These are phyloP conservation scores for Heimioporus sp. DNA, from an alignment of 768 basidiomycete genomes.

Conservation along the genomic window DNA sequence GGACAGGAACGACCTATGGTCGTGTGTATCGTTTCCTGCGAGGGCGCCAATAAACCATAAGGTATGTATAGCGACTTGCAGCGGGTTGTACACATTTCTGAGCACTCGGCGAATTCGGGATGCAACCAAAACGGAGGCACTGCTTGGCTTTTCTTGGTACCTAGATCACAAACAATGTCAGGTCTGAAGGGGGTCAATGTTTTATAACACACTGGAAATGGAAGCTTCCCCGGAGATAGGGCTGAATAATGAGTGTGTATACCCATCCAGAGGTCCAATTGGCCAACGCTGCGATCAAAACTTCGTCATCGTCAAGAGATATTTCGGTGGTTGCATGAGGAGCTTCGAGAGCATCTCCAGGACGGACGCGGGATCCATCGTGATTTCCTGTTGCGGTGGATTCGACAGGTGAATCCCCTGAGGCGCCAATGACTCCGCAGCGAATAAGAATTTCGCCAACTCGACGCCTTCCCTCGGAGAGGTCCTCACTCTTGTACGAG, in stretches of 20 bases:
- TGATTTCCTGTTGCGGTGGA: not conserved
- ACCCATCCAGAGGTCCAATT: conserved; percentile 28
- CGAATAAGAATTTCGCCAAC: conserved; percentile 19
- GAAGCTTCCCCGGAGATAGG: conserved; percentile 14
- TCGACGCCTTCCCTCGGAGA: conserved; percentile 17
- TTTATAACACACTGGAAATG: conserved; percentile 21
- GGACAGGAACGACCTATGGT: conserved; percentile 24
- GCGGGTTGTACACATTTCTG: conserved; percentile 23
- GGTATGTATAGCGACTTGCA: conserved; percentile 27
- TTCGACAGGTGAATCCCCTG: not conserved
- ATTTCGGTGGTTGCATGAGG: not conserved
- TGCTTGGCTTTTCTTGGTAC: conserved; percentile 10
- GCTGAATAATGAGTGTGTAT: conserved; percentile 21
- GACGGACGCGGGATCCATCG: not conserved
- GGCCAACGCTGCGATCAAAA: conserved; percentile 14
- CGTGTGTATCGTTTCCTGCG: conserved; percentile 9
- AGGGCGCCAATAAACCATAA: conserved; percentile 34
- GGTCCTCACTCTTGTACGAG: conserved; percentile 1
- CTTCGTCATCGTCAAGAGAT: conserved; percentile 2
- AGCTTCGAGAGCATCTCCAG: not conserved
- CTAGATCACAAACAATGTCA: conserved; percentile 10
- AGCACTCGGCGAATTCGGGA: conserved; percentile 22
- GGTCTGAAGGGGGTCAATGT: not conserved
- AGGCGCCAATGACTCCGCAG: conserved; percentile 15
- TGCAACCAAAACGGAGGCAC: conserved; percentile 8